phyloP scores from a whole-genome alignment of 2,329 filamentous ascomycete species.

The Aspergillus glaucus region DNA sequence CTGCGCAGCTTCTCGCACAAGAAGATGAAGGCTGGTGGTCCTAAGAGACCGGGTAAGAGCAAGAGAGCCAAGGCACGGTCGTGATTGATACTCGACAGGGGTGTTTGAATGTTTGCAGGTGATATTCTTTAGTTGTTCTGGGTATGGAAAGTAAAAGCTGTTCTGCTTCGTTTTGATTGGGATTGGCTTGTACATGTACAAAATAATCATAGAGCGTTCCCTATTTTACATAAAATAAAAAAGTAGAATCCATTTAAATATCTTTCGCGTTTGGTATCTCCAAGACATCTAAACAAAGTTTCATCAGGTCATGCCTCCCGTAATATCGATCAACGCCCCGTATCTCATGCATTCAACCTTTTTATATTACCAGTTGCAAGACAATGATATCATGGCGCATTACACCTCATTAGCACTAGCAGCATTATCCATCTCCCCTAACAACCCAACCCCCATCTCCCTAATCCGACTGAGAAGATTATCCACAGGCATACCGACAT shows the following conservation, averaged over 20 bases:
- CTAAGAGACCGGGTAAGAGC: conserved; percentile 48
- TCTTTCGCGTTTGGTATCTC: too few species aligned
- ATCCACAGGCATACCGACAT: conserved; percentile 26
- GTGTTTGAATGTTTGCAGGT: background rate
- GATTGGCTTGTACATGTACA: too few species aligned
- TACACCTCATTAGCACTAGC: background rate
- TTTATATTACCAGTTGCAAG: too few species aligned
- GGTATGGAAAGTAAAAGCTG: background rate
- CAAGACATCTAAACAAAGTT: too few species aligned
- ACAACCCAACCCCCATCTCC: conserved; percentile 15
- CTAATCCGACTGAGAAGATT: conserved; percentile 28
- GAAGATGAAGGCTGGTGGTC: conserved; percentile 65
- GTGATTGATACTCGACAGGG: conserved; percentile 9
- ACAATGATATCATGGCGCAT: background rate
- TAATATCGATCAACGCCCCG: too few species aligned
- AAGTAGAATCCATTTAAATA: too few species aligned
- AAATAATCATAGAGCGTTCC: too few species aligned
- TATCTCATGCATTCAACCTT: too few species aligned
- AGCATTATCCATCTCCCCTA: background rate
- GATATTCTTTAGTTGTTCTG: background rate
- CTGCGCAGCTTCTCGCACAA: conserved; percentile 71
- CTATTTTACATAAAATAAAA: too few species aligned
- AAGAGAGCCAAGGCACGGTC: conserved; percentile 33
- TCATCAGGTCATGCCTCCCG: too few species aligned
- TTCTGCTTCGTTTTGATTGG: background rate